These are phyloP conservation scores for Melaleuca quinquenervia DNA, from an alignment of 345 rosid genomes.

Conservation along the genomic window DNA sequence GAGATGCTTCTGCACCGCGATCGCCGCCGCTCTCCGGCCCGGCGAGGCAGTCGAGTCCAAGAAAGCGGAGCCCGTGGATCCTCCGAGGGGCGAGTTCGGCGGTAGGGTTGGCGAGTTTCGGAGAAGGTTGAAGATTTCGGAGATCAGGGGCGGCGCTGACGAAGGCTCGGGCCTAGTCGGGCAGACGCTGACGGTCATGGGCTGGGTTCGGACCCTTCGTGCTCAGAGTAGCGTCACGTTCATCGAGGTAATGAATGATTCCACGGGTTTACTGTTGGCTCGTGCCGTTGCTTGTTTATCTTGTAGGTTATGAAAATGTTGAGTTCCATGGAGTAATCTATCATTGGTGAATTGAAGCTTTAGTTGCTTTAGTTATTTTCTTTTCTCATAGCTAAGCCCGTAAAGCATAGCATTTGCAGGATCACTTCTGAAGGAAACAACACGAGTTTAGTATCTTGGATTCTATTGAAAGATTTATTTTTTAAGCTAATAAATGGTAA, in stretches of 20 bases:
- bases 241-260: constrained; percentile 44
- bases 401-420: neutral
- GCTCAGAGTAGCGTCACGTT: constrained; percentile 83
- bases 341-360: neutral
- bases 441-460: neutral
- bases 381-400: neutral
- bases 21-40: constrained; percentile 24
- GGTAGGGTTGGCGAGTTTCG: constrained; percentile 46
- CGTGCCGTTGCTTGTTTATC: neutral
- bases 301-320: neutral
- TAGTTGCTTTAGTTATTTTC: neutral
- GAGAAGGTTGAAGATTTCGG: constrained; percentile 60
- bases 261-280: neutral
- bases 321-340: neutral
- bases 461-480: neutral
- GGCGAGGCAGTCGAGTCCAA: constrained; percentile 18
- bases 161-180: constrained; percentile 62
- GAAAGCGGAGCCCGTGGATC: constrained; percentile 14
- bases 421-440: neutral
- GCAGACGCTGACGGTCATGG: constrained; percentile 46
- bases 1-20: constrained; percentile 25
- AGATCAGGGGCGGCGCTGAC: constrained; percentile 66
- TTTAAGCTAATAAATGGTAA: neutral
- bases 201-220: constrained; percentile 92
- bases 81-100: constrained; percentile 13